Conservation (phyloP, 192 early-diverging fungal genomes). For the Chytriomyces sp. region DNA sequence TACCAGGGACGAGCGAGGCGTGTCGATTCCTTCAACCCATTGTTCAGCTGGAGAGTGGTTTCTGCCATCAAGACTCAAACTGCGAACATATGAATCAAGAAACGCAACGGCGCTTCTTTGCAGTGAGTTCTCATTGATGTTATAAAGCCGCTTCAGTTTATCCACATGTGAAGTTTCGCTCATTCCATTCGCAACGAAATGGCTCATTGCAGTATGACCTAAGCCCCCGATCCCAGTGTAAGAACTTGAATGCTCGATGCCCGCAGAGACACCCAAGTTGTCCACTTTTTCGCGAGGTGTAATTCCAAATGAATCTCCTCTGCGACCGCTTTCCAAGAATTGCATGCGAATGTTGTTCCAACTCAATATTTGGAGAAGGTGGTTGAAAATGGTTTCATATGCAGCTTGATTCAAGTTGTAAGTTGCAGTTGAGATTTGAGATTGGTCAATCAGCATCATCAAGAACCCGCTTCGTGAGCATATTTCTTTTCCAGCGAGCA, state of each 20-base stretch:
- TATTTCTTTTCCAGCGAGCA: conserved; percentile 33
- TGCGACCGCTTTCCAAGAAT: conserved; percentile 36
- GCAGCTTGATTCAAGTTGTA: conserved; percentile 52
- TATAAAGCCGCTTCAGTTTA: conserved; percentile 12
- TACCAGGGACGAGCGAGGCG: background rate
- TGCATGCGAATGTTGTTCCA: conserved; percentile 60
- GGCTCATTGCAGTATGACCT: conserved; percentile 25
- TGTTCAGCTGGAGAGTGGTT: background rate
- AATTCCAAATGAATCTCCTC: background rate
- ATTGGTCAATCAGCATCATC: conserved; percentile 41
- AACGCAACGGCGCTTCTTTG: conserved; percentile 56
- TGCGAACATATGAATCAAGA: conserved; percentile 52
- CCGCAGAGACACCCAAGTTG: background rate
- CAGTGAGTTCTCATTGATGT: conserved; percentile 38
- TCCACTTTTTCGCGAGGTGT: too few relatives aligned
- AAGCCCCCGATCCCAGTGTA: conserved; percentile 32
- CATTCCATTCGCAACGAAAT: conserved; percentile 10
- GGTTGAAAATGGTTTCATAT: conserved; percentile 43
- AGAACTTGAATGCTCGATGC: conserved; percentile 35
- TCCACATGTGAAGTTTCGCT: conserved; percentile 11
- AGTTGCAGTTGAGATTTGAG: conserved; percentile 39
- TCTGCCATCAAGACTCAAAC: background rate
- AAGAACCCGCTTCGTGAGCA: conserved; percentile 47
- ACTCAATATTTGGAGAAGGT: conserved; percentile 48
- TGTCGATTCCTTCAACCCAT: background rate